Percentiles rank a stretch among this genome's conserved stretches.
Evolutionary conservation across 2,329 filamentous ascomycete genomes (phyloP).

Genomic region (Beauveria medogensis): DNA sequence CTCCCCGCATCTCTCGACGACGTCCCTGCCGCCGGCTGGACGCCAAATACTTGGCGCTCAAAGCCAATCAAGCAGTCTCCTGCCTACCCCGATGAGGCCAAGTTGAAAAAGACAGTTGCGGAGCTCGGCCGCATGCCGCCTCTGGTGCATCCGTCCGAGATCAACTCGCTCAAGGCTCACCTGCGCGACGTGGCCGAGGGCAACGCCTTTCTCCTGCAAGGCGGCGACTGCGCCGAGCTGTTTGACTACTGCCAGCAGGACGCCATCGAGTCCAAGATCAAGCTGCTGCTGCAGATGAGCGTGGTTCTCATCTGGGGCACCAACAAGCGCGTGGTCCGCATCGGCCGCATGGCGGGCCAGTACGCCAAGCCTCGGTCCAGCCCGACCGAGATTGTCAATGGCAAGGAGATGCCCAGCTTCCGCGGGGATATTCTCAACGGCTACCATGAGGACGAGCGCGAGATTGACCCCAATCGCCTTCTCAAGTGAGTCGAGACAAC

Average conservation of each 20-base stretch:
- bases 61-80: conserved; percentile 75
- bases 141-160: conserved; percentile 72
- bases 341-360: conserved; percentile 93
- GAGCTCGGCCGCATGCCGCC: conserved; percentile 66
- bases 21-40: conserved; percentile 34
- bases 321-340: conserved; percentile 76
- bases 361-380: conserved; percentile 94
- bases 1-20: neutral
- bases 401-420: conserved; percentile 79
- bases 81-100: conserved; percentile 54
- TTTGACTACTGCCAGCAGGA: conserved; percentile 92
- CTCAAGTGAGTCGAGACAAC: conserved; percentile 47
- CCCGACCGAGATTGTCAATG: conserved; percentile 74
- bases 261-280: conserved; percentile 93
- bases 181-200: conserved; percentile 82
- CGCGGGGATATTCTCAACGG: conserved; percentile 94
- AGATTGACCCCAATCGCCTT: conserved; percentile 73
- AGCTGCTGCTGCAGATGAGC: conserved; percentile 94
- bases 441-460: conserved; percentile 65
- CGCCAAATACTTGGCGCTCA: conserved; percentile 61
- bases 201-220: conserved; percentile 88
- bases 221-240: conserved; percentile 92
- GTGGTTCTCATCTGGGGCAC: conserved; percentile 87
- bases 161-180: conserved; percentile 67
- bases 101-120: conserved; percentile 49